These are phyloP conservation scores for Fusarium anthophilum DNA, from an alignment of 2,329 filamentous ascomycete genomes.

Conservation along the genomic window DNA sequence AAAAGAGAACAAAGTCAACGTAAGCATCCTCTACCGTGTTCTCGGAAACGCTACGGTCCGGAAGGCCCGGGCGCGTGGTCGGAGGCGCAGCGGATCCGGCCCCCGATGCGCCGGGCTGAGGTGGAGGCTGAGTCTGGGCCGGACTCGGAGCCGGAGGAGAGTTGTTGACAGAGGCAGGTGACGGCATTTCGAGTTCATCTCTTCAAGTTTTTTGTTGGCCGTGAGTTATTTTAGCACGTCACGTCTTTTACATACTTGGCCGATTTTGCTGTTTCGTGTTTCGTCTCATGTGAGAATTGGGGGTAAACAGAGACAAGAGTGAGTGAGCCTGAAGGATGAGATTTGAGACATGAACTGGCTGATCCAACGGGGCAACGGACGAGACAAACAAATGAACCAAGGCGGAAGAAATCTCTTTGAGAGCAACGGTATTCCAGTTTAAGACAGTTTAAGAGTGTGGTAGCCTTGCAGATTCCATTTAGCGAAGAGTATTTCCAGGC, in stretches of 20 bases:
- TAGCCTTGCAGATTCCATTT: background rate
- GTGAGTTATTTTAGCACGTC: background rate
- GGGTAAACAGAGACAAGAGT: constrained; percentile 8
- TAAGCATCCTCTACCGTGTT: constrained; percentile 84
- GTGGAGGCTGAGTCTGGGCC: constrained; percentile 19
- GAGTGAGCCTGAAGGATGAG: constrained; percentile 1
- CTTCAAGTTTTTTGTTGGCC: background rate
- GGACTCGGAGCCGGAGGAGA: constrained; percentile 18
- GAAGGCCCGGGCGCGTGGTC: constrained; percentile 56
- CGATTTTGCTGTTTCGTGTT: constrained; percentile 14
- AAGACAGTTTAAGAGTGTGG: background rate
- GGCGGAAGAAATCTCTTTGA: background rate
- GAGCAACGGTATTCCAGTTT: constrained; percentile 5
- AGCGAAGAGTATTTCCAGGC: background rate
- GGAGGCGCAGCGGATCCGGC: constrained; percentile 29
- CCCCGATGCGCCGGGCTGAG: constrained; percentile 30
- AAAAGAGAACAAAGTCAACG: constrained; percentile 86
- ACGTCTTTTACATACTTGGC: constrained; percentile 20
- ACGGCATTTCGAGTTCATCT: constrained; percentile 41
- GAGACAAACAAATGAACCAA: background rate
- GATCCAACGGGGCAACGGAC: constrained; percentile 11
- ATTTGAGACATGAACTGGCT: constrained; percentile 32
- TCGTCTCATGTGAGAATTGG: constrained; percentile 19
- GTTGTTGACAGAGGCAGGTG: constrained; percentile 24
- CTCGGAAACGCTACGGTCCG: constrained; percentile 73